Base-by-base conservation (phyloP, 179 eudicot genomes). In the Beta corolliflora region DNA sequence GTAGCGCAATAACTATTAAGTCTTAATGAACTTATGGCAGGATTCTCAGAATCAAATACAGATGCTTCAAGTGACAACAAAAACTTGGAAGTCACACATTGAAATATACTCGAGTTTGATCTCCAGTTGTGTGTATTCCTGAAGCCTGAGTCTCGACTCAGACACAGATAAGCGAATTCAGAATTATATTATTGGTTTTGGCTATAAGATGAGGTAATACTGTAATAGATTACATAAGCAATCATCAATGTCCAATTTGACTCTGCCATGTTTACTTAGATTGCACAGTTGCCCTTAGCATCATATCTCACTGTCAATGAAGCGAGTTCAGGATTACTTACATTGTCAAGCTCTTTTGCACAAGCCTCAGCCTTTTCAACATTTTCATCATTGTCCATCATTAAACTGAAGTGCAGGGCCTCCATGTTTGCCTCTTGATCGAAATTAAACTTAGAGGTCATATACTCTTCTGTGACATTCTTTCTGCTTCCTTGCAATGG, bases 301-400 rank as follows among this genome's bases (percentile, higher is more conserved):
- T 80, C 56, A 18, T 56, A 76, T 65, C 54, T 23, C 73, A 75
- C 66, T 44, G 25, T 12, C 36, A 80, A 75, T 36, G 56, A 19
- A 46, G 65, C 2, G 71, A 73, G 9, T 16, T 29, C 3, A 63
- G 75, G 63, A 77, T 7, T 76, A 73, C 98, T 88, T 89, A 92
- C 99, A 88, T 90, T 85, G 64, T 93, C 97, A 68, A 96, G 97
- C 80, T 91, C 93, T 85, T 93, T 91, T 71, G 91, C 64, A 78
- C 90, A 93, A 61, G 97, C 97, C 81, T 92, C 94, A 67, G 97
- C 96, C 89, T 86, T 92, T 85, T 91, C 89, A 73, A 94, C 85
- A 85, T 83, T 87, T 80, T 68, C 86, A 77, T 92, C 89, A 76
- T 83, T 86, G 79, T 91, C 91, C 75, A 81, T 74, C 58, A 78